Evolutionary conservation across 805 yeast species (phyloP), one percentile per base, ranked within the genome.

Genomic region (Yarrowia sp.): DNA sequence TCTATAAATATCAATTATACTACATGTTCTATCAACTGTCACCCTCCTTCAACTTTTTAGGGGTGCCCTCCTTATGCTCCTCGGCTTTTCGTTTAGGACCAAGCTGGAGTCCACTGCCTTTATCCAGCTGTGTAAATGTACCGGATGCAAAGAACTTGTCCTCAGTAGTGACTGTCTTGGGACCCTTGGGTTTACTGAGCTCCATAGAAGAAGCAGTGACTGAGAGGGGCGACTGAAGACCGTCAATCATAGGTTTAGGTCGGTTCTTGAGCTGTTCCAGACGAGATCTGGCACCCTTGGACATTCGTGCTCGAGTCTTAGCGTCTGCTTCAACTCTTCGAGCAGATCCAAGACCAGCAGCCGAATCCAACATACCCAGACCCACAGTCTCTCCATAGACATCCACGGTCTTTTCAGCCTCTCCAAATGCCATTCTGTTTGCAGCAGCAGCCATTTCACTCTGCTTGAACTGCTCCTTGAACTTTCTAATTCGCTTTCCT

Each of bases 401-500:
- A 71, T 89, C 92, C 2, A 82, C 79, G 0, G 88, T 83, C 22
- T 83, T 86, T 75, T 91, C 97, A 71, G 83, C 82, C 73, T 87
- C 84, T 8, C 97, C 97, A 79, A 94, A 93, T 50, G 83, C 89
- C 86, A 93, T 84, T 74, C 90, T 85, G 76, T 94, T 92, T 74
- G 91, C 97, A 2, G 97, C 89, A 72, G 87, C 89, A 43, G 92
- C 87, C 53, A 90, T 76, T 68, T 92, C 97, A 0, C 97, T 89
- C 83, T 90, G 84, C 74, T 88, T 88, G 78, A 89, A 88, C 74
- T 90, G 87, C 75, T 92, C 90, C 77, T 91, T 92, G 80, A 86
- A 84, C 77, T 92, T 92, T 64, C 97, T 82, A 72, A 89, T 83
- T 69, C 94, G 80, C 72, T 87, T 81, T 0, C 99, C 99, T 1